Evolutionary conservation across 2,329 filamentous ascomycete species (phyloP), one percentile per base, ranked within the genome.

Genomic region (Albophoma yamanashiensis): DNA sequence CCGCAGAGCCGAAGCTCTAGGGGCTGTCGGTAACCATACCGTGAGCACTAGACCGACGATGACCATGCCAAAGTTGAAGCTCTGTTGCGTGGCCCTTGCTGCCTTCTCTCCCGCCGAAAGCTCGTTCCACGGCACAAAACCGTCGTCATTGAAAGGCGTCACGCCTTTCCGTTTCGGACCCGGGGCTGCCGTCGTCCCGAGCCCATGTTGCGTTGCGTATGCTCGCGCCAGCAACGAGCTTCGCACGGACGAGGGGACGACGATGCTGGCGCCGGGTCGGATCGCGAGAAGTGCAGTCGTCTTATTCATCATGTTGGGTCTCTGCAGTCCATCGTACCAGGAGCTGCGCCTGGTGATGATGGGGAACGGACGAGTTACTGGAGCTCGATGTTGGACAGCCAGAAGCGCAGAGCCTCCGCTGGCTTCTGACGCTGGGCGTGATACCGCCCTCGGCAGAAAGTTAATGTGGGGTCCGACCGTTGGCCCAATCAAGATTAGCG

Each of bases 141-240:
- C 93, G 68, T 91, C 89, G 67, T 97, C 93, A 67, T 91, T 94
- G 68, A 92, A 87, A 0, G 93, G 83, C 0, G 92, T 96, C 34
- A 97, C 86, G 45, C 86, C 81, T 68, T 83, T 86, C 59, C 90
- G 82, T 64, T 80, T 83, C 34, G 85, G 71, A 15, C 74, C 69
- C 15, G 79, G 66, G 62, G 63, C 61, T 0, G 73, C 62, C 7
- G 71, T 64, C 17, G 75, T 65, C 25, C 70, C 71, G 25, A 79
- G 66, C 62, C 75, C 76, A 61, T 77, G 82, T 57, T 87, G 79
- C 53, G 84, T 86, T 62, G 86, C 82, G 75, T 87, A 88, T 57
- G 74, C 71, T 68, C 84, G 80, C 62, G 73, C 71, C 40, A 72
- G 64, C 52, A 78, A 61, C 47, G 76, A 64, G 43, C 73, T 71